Base-by-base conservation (phyloP, 169 alveolate genomes). In the Cryptosporidium sp. region DNA sequence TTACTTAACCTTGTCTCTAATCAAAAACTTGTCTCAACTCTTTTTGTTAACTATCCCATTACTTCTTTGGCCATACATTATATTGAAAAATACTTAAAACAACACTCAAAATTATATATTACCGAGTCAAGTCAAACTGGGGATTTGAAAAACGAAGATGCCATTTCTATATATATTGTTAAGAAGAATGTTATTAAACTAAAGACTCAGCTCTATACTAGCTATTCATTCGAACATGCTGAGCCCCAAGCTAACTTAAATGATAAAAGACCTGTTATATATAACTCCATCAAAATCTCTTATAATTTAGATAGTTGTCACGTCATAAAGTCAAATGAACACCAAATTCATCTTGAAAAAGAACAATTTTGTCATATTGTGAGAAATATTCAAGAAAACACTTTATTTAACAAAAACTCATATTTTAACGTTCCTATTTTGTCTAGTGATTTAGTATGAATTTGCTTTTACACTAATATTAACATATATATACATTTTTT, bases 21-120 rank as follows among this genome's bases (percentile, higher is more conserved):
- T 7, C 9, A n/a, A 37, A 50, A 14, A 73, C 21, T 52, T 16
- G 58, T 10, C 10, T 29, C 23, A 58, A 35, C 31, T 41, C 37
- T 71, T 37, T 74, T 74, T 61, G 41, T 14, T 0, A 74, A 74
- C 37, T 59, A 74, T 16, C 10, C 86, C 9, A 51, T 37, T 21
- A 59, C 29, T 58, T 74, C 86, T 18, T 43, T 52, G 16, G 41
- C 58, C 7, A 16, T 43, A 35, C 41, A 37, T 74, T 74, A 74
- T 61, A 58, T 74, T 12, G 73, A 74, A 61, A 52, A 29, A 29
- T 52, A 58, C 12, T 23, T 52, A 12, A 74, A 48, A 33, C 58
- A 74, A 74, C 12, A 58, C 23, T 71, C 85, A 29, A 71, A 61
- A 39, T 29, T 26, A 61, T 61, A 61, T 23, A 61, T 61, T 61